These are phyloP conservation scores for Cadophora malorum DNA, from an alignment of 2,329 filamentous ascomycete genomes.

Conservation along the genomic window DNA sequence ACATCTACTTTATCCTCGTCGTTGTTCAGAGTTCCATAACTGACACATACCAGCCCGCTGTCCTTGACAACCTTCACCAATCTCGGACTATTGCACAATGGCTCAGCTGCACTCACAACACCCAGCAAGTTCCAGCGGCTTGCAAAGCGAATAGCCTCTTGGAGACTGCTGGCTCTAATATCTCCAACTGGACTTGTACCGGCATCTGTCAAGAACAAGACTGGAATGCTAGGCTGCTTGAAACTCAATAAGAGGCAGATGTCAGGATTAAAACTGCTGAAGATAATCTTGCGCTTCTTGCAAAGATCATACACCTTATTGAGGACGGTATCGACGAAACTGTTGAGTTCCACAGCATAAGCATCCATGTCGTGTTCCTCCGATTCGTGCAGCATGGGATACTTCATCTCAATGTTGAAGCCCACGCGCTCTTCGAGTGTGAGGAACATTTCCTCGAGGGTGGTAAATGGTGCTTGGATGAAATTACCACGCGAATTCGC, in stretches of 20 bases:
- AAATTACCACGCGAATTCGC: slow-evolving; percentile 92
- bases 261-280: slow-evolving; percentile 97
- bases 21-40: slow-evolving; percentile 92
- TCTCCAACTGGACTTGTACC: slow-evolving; percentile 84
- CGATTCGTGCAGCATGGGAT: slow-evolving; percentile 95
- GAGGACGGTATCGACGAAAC: slow-evolving; percentile 93
- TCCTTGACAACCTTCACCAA: slow-evolving; percentile 94
- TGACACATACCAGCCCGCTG: slow-evolving; percentile 90
- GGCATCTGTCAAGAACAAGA: slow-evolving; percentile 92
- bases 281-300: slow-evolving; percentile 87
- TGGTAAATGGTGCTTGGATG: slow-evolving; percentile 95
- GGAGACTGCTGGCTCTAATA: slow-evolving; percentile 86
- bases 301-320: slow-evolving; percentile 87
- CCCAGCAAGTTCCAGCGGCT: slow-evolving; percentile 94
- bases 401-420: slow-evolving; percentile 99
- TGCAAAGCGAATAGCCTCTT: slow-evolving; percentile 95
- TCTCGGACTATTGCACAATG: slow-evolving; percentile 86
- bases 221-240: slow-evolving; percentile 96
- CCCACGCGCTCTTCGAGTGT: slow-evolving; percentile 82
- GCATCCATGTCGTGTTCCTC: slow-evolving; percentile 97
- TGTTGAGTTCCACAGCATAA: slow-evolving; percentile 94
- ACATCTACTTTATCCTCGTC: slow-evolving; percentile 85
- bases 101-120: slow-evolving; percentile 87
- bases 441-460: slow-evolving; percentile 89
- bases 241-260: slow-evolving; percentile 93